A percentile compares a stretch with the other conserved stretches of the same genome.
phyloP scores from a whole-genome alignment of 768 basidiomycete genomes.

The Russula abietina region DNA sequence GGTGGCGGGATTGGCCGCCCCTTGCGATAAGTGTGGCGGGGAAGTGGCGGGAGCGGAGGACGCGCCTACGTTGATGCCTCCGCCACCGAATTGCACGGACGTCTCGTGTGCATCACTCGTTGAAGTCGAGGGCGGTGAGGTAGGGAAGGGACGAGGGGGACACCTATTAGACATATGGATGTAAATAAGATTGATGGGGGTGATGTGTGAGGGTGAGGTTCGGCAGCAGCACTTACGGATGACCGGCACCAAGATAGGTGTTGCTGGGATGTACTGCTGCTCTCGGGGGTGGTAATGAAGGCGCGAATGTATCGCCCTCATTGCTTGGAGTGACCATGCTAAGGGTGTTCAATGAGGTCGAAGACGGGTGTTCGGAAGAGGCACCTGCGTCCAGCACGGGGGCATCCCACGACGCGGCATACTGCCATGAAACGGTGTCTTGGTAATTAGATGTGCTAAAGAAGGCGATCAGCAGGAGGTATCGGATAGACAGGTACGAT shows the following conservation, averaged over 20 bases:
- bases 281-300: conserved; percentile 1
- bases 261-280: conserved; percentile 4
- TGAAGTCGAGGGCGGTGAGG: conserved; percentile 8
- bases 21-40: conserved; percentile 3
- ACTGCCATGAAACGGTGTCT: conserved; percentile 13
- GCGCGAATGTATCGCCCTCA: conserved; percentile 9
- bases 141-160: not conserved
- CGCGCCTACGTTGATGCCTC: conserved; percentile 1
- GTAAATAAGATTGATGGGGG: conserved; percentile 1
- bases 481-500: not conserved
- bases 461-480: not conserved
- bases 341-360: conserved; percentile 5
- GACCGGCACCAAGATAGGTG: conserved; percentile 3
- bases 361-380: conserved; percentile 3
- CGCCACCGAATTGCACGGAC: not conserved
- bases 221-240: conserved; percentile 6
- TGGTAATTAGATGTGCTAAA: conserved; percentile 12
- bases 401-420: conserved; percentile 7
- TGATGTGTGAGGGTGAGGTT: not conserved
- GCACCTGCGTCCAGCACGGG: conserved; percentile 2
- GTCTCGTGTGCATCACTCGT: conserved; percentile 7
- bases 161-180: not conserved
- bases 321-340: conserved; percentile 14
- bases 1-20: not conserved
- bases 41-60: not conserved